Base-by-base conservation (phyloP, 306 rosid genomes). In the Castanea mollissima region DNA sequence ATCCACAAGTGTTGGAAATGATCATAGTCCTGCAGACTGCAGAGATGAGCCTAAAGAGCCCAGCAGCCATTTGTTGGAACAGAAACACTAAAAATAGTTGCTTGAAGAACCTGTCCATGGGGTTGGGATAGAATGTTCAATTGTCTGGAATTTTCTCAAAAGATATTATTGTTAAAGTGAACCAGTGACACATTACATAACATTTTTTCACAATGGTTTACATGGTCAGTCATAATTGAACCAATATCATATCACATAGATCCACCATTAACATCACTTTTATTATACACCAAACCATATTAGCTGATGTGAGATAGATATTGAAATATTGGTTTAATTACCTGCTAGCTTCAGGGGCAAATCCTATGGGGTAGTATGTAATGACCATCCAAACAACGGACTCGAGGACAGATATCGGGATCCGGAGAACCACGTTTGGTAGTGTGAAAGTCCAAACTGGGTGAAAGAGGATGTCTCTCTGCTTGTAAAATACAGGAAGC, bases 391-490 rank as follows among this genome's bases (percentile, higher is more conserved):
- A 95, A 79, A 89, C 81, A 14, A 63, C 1, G 25, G 98, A 77
- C 69, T 92, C 99, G 1, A 91, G 21, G 0, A 90, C 4, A 12
- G 98, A 90, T n/a, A 88, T 80, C 31, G 98, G 99, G 14, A 95
- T 59, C 13, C 84, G 35, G 5, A 95, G 94, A 7, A 95, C 59
- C 32, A 78, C 87, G 63, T 87, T 87, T 10, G 99, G 97, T 51
- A 95, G 83, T 1, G 99, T 95, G 72, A 74, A 95, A 67, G 99
- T 85, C 99, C 99, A 95, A 8, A 88, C 85, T 68, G 99, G 99
- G 78, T 95, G 98, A 70, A 95, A 93, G 80, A 91, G 92, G 15
- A 91, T 92, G 76, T 95, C 98, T 78, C 99, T 87, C 0, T 95
- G 99, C 86, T 91, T 95, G 87, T 93, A 93, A 79, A 93, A 95